Base-by-base conservation (phyloP, 768 basidiomycete genomes). In the Mycena capillaripes region DNA sequence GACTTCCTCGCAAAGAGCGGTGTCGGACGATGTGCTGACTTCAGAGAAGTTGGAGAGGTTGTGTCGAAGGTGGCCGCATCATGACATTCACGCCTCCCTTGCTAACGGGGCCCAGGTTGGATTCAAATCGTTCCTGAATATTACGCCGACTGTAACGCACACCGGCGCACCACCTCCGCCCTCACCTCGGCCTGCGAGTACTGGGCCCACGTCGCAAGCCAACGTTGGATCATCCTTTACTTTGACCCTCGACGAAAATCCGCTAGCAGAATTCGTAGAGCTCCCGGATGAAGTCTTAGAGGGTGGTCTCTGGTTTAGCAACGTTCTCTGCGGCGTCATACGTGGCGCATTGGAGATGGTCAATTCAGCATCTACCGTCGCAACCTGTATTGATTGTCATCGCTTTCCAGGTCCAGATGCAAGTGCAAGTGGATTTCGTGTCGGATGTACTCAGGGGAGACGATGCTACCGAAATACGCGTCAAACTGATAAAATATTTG, bases 321-420 rank as follows among this genome's bases (percentile, higher is more conserved):
- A 99, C 82, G 93, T 99, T 50, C 85, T 98, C 2, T 97, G 97
- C 78, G 98, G 98, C 6, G 97, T 99, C 10, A 82, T 99, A 58
- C 86, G 97, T 62, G 98, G 98, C 4, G 91, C 97, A 40, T 81
- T 99, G 60, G 98, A 99, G 85, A 99, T 99, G 98, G 98, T 98
- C 77, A 72, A 88, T 82, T 25, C 57, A 57, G 30, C 25, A 38
- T 50, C n/a, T 30, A 30, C 19, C 52, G 42, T 23, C 59, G 67
- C n/a, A 36, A 55, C 40, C n/a, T 34, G 16, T 17, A 11, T 74
- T 78, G 56, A 71, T 57, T 58, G 57, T 75, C 56, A 55, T 70
- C 21, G 16, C 38, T 32, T 27, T 67, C n/a, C 80, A 98, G 97
- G 92, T 98, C 32, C 97, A 99, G 81, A 94, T 98, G 89, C 97